phyloP scores from a whole-genome alignment of 305 asterid species.

The Rubia tinctorum region DNA sequence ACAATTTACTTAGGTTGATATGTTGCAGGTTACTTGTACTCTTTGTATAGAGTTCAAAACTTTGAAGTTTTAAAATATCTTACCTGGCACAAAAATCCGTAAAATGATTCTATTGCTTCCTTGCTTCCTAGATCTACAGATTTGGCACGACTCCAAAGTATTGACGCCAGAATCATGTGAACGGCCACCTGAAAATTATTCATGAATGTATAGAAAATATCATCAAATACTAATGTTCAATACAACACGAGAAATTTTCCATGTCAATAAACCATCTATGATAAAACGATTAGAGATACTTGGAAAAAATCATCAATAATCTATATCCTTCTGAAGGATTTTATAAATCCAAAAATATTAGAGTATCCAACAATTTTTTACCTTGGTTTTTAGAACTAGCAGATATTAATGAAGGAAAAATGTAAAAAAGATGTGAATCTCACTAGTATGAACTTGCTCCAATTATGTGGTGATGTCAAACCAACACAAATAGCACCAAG shows the following conservation, averaged over 20 bases:
- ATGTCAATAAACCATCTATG: no score
- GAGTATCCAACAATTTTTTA: no score
- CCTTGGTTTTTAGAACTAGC: no score
- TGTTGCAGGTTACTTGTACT: neutral
- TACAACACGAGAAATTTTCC: no score
- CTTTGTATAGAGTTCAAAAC: neutral
- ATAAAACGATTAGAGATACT: no score
- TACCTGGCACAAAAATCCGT: conserved; percentile 99
- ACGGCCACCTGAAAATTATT: conserved; percentile 51
- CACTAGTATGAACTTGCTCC: conserved; percentile 51
- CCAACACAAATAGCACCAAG: conserved; percentile 71
- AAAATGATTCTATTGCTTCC: conserved; percentile 68
- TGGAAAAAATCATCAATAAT: no score
- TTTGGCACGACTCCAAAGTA: conserved; percentile 79
- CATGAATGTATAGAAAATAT: no score
- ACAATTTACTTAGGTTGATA: no score
- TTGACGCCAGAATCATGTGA: conserved; percentile 54
- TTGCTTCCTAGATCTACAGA: conserved; percentile 64
- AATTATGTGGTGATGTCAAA: conserved; percentile 35
- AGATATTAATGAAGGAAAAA: neutral
- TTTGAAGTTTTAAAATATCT: neutral
- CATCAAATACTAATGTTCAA: no score
- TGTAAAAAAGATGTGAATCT: neutral
- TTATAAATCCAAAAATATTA: no score
- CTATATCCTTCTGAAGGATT: no score